Percentiles rank a stretch among this genome's conserved stretches.
phyloP scores from a whole-genome alignment of 345 rosid genomes.

The Syzygium aromaticum region DNA sequence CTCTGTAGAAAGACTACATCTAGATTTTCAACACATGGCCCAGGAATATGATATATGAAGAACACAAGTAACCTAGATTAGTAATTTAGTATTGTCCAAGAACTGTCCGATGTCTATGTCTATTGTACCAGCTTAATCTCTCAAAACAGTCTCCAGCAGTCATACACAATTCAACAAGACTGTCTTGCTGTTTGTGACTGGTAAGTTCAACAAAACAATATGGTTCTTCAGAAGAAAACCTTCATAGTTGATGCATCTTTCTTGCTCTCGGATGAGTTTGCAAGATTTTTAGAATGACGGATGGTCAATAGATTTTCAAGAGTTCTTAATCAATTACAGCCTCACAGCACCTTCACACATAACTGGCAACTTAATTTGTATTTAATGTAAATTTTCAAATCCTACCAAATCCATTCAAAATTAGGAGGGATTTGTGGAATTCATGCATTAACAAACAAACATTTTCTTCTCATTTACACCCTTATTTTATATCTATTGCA shows the following conservation, averaged over 20 bases:
- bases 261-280: background rate
- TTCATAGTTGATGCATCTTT: background rate
- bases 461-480: too few relatives aligned
- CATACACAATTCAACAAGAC: background rate
- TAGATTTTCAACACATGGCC: background rate
- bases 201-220: background rate
- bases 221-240: background rate
- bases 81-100: background rate
- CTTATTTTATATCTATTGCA: too few relatives aligned
- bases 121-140: background rate
- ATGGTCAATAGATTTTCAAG: background rate
- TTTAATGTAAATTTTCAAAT: background rate
- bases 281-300: background rate
- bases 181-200: background rate
- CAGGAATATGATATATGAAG: background rate
- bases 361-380: background rate
- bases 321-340: background rate
- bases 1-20: background rate
- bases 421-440: background rate
- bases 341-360: background rate
- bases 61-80: background rate
- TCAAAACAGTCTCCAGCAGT: background rate
- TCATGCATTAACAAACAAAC: background rate
- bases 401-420: background rate
- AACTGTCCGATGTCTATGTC: background rate